Percentiles rank a stretch among this genome's conserved stretches.
Conservation (phyloP, 495 filamentous ascomycete genomes). For the Parathielavia hyrcaniae region DNA sequence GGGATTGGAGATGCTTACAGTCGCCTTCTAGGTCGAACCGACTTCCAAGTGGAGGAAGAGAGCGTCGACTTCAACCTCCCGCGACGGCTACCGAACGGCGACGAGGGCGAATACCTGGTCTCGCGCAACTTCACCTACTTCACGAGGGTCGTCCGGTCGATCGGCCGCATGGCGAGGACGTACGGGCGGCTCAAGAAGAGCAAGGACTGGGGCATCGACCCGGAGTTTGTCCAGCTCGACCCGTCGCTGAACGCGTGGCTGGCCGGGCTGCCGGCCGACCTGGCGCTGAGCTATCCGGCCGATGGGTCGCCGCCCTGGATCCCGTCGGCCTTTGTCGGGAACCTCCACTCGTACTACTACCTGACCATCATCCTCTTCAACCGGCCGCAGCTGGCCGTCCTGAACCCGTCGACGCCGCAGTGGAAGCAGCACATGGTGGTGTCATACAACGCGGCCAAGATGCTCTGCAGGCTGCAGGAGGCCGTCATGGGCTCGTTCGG, state of each 20-base stretch:
- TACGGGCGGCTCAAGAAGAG: constrained; percentile 74
- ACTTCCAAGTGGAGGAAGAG: constrained; percentile 67
- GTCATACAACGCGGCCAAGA: constrained; percentile 82
- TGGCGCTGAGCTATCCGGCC: constrained; percentile 69
- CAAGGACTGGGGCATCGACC: constrained; percentile 86
- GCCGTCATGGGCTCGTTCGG: constrained; percentile 72
- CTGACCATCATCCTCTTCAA: constrained; percentile 82
- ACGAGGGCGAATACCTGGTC: constrained; percentile 68
- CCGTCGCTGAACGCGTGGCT: constrained; percentile 69
- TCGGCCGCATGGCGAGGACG: constrained; percentile 67
- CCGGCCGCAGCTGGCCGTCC: constrained; percentile 73
- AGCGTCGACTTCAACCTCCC: constrained; percentile 72
- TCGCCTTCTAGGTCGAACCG: constrained; percentile 59
- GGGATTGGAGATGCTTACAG: background rate
- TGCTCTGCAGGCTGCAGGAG: constrained; percentile 86
- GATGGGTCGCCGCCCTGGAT: constrained; percentile 81
- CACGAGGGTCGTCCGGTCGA: constrained; percentile 66
- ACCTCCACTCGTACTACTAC: constrained; percentile 90
- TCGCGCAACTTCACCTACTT: constrained; percentile 81
- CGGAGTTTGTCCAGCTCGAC: constrained; percentile 72
- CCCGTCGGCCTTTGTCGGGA: constrained; percentile 82
- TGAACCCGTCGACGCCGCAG: constrained; percentile 61
- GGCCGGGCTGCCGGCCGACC: constrained; percentile 66
- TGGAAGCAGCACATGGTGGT: constrained; percentile 87
- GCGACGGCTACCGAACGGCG: constrained; percentile 56